These are phyloP conservation scores for Guillardia theta DNA, from an alignment of 78 protist species.

Conservation along the genomic window DNA sequence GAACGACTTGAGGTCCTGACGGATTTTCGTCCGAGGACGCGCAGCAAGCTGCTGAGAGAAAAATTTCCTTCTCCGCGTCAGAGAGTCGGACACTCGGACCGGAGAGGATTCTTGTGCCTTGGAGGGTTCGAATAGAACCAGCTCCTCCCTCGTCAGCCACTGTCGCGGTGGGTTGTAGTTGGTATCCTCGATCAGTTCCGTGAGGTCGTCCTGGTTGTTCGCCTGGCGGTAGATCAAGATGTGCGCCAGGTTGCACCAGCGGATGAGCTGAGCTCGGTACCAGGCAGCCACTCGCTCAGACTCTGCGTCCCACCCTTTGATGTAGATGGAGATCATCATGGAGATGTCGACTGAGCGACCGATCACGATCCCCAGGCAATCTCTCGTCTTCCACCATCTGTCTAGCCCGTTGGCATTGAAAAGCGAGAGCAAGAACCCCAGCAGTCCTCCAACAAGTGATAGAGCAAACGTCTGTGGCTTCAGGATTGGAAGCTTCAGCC, in stretches of 20 bases:
- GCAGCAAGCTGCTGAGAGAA: not conserved
- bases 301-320: not conserved
- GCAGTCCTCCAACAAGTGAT: not conserved
- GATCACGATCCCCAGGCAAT: not conserved
- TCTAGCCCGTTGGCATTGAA: slow-evolving; percentile 25
- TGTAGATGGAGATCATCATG: not conserved
- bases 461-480: slow-evolving; percentile 14
- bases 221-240: not conserved
- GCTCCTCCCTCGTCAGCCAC: not conserved
- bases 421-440: slow-evolving; percentile 16
- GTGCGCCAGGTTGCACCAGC: not conserved
- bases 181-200: not conserved
- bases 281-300: not conserved
- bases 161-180: not conserved
- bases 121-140: not conserved
- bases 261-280: not conserved
- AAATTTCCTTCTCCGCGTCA: not conserved
- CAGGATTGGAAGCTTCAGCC: not conserved
- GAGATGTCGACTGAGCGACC: not conserved
- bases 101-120: not conserved
- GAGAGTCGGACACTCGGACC: no score
- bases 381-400: slow-evolving; percentile 3
- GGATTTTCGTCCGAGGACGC: not conserved
- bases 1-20: not conserved
- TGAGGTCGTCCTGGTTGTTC: slow-evolving; percentile 7